Base-by-base conservation (phyloP, 129 eudicot species). In the Saposhnikovia divaricata region DNA sequence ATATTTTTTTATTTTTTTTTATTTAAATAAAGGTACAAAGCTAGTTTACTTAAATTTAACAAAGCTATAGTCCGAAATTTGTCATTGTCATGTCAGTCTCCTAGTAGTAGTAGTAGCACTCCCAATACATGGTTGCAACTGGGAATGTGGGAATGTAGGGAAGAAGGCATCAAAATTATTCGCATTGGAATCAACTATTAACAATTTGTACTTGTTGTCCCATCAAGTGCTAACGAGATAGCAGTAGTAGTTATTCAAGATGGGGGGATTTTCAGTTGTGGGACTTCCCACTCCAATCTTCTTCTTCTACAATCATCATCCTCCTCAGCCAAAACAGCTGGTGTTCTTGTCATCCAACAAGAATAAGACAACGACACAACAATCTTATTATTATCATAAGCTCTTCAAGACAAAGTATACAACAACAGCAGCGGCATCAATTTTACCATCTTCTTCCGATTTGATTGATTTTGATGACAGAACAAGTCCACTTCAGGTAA, bases 401-500 rank as follows among this genome's bases (percentile, higher is more conserved):
- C 18, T 72, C 37, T 42, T 84, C 25, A 77, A 70, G 82, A 45
- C 80, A 25, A 88, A 72, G 71, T 31, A 31, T 31, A 4, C 42
- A 27, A 82, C 34, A 68, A 15, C 78, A 72, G 72, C 48, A 61
- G 14, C n/a, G 80, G 21, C 61, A 28, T 12, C 72, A 1, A 0
- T 31, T 66, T 39, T 82, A 37, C 81, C 86, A 78, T 88, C 90
- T 84, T 83, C 82, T 81, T 57, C 80, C 37, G 86, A 87, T 79
- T 18, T 84, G 31, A 57, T 76, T 70, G 90, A 88, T 73, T 81
- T 90, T 78, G 86, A 87, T 14, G 90, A 94, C 83, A 87, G 98
- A 86, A 88, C 75, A 72, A 94, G 98, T 86, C 85, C 97, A 5
- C 75, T 28, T 69, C 93, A 94, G 97, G 98, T 91, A 88, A 34